Conservation (phyloP, 1,284 basidiomycete genomes). For the Trametes hirsuta region DNA sequence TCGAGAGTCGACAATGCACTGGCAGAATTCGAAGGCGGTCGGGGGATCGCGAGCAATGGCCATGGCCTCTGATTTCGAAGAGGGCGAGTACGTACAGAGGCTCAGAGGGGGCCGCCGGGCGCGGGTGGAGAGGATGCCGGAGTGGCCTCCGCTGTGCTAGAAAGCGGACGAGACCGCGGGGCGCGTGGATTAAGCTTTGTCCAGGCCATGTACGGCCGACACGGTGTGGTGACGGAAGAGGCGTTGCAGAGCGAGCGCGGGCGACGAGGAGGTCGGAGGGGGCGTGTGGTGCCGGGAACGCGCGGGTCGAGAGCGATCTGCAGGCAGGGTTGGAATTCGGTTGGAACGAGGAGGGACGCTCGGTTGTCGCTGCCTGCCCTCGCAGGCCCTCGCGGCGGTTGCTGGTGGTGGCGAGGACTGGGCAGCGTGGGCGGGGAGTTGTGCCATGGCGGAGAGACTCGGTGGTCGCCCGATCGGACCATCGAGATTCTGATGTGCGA, state of each 20-base stretch:
- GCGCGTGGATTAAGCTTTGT: background rate
- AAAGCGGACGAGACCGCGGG: background rate
- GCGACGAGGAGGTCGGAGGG: too few relatives aligned
- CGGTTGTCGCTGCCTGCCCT: background rate
- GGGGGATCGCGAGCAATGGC: background rate
- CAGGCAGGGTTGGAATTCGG: too few relatives aligned
- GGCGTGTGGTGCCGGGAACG: too few relatives aligned
- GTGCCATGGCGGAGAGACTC: background rate
- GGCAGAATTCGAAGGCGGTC: background rate
- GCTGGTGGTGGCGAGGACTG: background rate
- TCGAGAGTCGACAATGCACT: background rate
- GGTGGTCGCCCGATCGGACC: background rate
- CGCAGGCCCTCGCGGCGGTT: background rate
- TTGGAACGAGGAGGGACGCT: too few relatives aligned
- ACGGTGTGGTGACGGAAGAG: background rate
- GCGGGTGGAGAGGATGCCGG: background rate
- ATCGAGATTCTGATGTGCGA: background rate
- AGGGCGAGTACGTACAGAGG: background rate
- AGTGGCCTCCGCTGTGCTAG: background rate
- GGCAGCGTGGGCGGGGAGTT: background rate
- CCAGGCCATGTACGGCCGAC: slow-evolving; percentile 2
- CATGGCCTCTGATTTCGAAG: background rate
- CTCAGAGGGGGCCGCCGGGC: background rate
- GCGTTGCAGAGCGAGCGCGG: background rate
- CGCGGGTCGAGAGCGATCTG: too few relatives aligned